These are phyloP conservation scores for Cinchona pubescens DNA, from an alignment of 257 asterid species.

Conservation along the genomic window DNA sequence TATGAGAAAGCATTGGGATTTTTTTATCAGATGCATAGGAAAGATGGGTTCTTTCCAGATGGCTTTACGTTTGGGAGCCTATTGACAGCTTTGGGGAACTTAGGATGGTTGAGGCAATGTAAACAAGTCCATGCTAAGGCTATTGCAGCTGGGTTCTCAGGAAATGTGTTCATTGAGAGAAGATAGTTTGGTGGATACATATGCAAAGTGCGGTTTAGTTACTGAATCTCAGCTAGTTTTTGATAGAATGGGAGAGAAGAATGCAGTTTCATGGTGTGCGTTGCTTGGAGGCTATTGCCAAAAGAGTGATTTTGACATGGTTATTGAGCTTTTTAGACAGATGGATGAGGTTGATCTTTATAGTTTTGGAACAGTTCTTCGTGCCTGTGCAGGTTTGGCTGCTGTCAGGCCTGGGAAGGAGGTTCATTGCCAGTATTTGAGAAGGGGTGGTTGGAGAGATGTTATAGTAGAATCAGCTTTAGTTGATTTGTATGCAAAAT, in stretches of 20 bases:
- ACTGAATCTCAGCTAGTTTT: slow-evolving; percentile 59
- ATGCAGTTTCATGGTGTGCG: slow-evolving; percentile 82
- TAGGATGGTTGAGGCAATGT: slow-evolving; percentile 66
- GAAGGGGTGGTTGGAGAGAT: slow-evolving; percentile 75
- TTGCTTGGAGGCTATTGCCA: slow-evolving; percentile 84
- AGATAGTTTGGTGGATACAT: slow-evolving; percentile 78
- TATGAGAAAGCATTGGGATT: slow-evolving; percentile 53
- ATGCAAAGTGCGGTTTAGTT: slow-evolving; percentile 62
- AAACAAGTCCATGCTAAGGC: slow-evolving; percentile 59
- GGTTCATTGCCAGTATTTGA: slow-evolving; percentile 84
- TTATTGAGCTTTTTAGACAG: slow-evolving; percentile 49
- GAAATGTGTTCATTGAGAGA: slow-evolving; percentile 58
- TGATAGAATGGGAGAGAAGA: slow-evolving; percentile 61
- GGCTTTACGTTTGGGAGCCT: slow-evolving; percentile 76
- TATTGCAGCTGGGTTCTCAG: slow-evolving; percentile 42
- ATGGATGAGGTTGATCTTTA: slow-evolving; percentile 64
- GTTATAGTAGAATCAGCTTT: slow-evolving; percentile 89
- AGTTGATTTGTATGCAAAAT: slow-evolving; percentile 83
- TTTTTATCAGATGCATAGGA: slow-evolving; percentile 45
- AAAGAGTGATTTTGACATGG: slow-evolving; percentile 52
- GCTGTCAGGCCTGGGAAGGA: slow-evolving; percentile 71
- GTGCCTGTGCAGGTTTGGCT: slow-evolving; percentile 86
- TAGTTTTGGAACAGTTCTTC: slow-evolving; percentile 66
- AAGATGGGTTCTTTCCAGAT: slow-evolving; percentile 44
- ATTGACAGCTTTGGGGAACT: slow-evolving; percentile 70